Evolutionary conservation across 495 filamentous ascomycete species (phyloP).

Genomic region (Lasiosphaeria miniovina): DNA sequence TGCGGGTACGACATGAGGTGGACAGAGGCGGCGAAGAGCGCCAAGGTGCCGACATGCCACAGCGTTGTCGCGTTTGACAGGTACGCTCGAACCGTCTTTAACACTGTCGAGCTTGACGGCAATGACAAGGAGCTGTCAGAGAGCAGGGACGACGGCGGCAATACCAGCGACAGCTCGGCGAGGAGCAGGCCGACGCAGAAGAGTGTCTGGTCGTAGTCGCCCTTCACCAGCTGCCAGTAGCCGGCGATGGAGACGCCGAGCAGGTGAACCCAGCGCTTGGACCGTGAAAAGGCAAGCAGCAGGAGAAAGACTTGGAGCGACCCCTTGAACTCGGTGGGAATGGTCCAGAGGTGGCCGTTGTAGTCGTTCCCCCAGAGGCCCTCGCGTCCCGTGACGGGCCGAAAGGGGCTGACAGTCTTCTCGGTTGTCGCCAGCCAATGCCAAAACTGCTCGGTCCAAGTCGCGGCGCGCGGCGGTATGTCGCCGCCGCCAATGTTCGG

Average conservation of each 20-base stretch:
- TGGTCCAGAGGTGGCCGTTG: slow-evolving; percentile 39
- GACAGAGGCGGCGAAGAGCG: background rate
- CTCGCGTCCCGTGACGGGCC: slow-evolving; percentile 16
- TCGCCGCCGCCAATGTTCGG: slow-evolving; percentile 5
- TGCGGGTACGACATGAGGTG: slow-evolving; percentile 7
- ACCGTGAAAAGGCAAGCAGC: slow-evolving; percentile 1
- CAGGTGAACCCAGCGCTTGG: slow-evolving; percentile 1
- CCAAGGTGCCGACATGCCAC: background rate
- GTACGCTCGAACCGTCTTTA: background rate
- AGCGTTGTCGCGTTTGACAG: background rate
- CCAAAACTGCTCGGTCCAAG: slow-evolving; percentile 12
- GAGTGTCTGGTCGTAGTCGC: slow-evolving; percentile 10
- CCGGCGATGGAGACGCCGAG: slow-evolving; percentile 4
- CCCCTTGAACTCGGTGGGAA: slow-evolving; percentile 55
- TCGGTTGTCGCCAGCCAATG: slow-evolving; percentile 9
- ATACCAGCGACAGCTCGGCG: slow-evolving; percentile 8
- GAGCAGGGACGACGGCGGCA: background rate
- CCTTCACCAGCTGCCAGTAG: slow-evolving; percentile 13
- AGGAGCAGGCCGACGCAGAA: slow-evolving; percentile 14
- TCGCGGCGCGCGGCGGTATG: background rate
- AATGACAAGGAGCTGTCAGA: background rate
- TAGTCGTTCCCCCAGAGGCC: slow-evolving; percentile 37
- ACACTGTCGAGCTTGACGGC: background rate
- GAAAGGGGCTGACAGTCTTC: slow-evolving; percentile 40
- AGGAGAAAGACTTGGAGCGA: slow-evolving; percentile 27